Evolutionary conservation across 192 early-diverging fungal genomes (phyloP), one percentile per base, ranked within the genome.

Genomic region (Umbelopsis isabellina): DNA sequence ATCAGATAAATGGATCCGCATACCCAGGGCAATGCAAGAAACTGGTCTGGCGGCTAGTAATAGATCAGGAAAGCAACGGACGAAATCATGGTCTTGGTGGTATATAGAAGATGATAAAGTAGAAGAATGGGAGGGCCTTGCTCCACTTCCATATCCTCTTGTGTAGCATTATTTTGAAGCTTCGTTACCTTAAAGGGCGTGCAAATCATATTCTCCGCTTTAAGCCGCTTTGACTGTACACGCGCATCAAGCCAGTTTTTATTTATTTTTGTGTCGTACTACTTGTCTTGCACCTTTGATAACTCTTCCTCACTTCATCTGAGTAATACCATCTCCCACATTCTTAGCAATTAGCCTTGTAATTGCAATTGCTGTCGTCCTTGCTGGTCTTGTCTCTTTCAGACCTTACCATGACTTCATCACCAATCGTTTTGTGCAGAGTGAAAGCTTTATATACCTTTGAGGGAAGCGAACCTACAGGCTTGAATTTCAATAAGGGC

Each of bases 401-500:
- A 16, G 25, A 61, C 25, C 27, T 18, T 66, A 37, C 16, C 33
- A 33, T 68, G 20, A 47, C 18, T 48, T 20, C 46, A 49, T 25
- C 47, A 10, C 79, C 71, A 25, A 70, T 64, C 33, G 73, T 80
- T 44, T 48, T 80, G 35, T 80, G 79, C 46, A 67, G 74, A 53
- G 90, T 91, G 22, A 72, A 84, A 66, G 95, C 95, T 20, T 80
- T 95, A 66, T 97, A 95, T 75, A 90, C 95, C 72, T 99, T 95
- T 83, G 75, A 86, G 52, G 92, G 91, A 51, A 83, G 85, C 18
- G 94, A 95, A 65, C 78, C 85, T 51, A 90, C 92, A 20, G 89
- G 87, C 35, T 85, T 99, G 23, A 84, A 89, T 6, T 97, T 99
- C 78, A 85, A 86, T 41, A 85, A 87, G 69, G 94, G 90, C 69